phyloP scores from a whole-genome alignment of 192 early-diverging fungal genomes.

The Phlyctochytrium planicorne region DNA sequence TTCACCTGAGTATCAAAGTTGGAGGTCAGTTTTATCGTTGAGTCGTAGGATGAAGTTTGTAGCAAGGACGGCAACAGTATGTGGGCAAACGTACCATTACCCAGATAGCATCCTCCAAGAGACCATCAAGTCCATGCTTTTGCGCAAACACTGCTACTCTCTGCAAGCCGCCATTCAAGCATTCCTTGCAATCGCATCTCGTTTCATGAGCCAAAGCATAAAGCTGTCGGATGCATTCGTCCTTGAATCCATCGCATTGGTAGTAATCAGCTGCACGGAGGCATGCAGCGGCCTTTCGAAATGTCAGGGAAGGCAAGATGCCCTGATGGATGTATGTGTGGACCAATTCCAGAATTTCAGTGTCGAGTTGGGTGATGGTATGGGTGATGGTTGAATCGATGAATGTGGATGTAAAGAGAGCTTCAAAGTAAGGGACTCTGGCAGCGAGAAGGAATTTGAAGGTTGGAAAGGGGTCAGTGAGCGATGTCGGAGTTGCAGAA shows the following conservation, averaged over 20 bases:
- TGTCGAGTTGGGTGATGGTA: not conserved
- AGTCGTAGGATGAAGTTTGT: conserved; percentile 2
- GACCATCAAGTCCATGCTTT: not conserved
- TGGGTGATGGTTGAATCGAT: not conserved
- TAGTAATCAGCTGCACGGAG: not conserved
- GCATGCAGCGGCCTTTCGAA: not conserved
- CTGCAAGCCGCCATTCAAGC: not conserved
- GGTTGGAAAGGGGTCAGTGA: no score
- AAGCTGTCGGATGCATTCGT: not conserved
- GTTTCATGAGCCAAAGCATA: not conserved
- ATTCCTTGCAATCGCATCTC: not conserved
- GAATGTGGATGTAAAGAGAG: not conserved
- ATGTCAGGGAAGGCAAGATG: not conserved
- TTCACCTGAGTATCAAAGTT: not conserved
- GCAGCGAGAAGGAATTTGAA: not conserved
- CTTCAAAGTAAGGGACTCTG: not conserved
- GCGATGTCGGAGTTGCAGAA: no score
- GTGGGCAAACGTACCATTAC: not conserved
- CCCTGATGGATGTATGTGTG: not conserved
- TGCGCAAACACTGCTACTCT: not conserved
- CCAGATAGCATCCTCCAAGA: not conserved
- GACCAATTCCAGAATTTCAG: not conserved
- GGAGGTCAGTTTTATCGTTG: no score
- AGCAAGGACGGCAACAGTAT: not conserved
- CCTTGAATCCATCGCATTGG: not conserved